Evolutionary conservation across 2,329 filamentous ascomycete species (phyloP).

Genomic region (Trichoderma hamatum): DNA sequence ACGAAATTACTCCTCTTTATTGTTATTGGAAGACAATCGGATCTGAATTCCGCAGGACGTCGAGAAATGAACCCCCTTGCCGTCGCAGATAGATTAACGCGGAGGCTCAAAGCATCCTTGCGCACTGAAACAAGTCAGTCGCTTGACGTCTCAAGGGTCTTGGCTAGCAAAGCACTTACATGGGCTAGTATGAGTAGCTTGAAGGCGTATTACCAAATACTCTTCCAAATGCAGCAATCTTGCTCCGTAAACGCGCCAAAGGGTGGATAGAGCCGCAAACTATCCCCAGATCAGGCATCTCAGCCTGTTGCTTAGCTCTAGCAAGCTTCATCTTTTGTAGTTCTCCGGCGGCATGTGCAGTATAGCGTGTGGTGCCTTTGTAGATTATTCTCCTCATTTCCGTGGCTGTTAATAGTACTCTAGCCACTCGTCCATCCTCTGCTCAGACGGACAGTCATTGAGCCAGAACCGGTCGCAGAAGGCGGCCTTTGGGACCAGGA

Average conservation of each 20-base stretch:
- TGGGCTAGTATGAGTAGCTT: neutral
- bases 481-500: conserved; percentile 7
- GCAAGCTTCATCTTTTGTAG: neutral
- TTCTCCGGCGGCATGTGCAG: neutral
- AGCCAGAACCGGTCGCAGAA: conserved; percentile 25
- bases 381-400: neutral
- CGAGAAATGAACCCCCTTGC: neutral
- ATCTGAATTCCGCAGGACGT: neutral
- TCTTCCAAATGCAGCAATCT: neutral
- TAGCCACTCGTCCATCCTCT: neutral
- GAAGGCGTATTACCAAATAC: neutral
- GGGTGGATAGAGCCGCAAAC: neutral
- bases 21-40: neutral
- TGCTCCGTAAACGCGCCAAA: neutral
- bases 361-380: neutral
- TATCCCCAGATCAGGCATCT: neutral
- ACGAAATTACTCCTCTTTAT: neutral
- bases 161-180: neutral
- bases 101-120: neutral
- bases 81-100: neutral
- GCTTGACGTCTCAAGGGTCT: neutral
- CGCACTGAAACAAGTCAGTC: neutral
- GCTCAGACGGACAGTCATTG: conserved; percentile 11
- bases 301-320: neutral
- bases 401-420: neutral